phyloP scores from a whole-genome alignment of 2,329 filamentous ascomycete genomes.

The Delphinella strobiligena region DNA sequence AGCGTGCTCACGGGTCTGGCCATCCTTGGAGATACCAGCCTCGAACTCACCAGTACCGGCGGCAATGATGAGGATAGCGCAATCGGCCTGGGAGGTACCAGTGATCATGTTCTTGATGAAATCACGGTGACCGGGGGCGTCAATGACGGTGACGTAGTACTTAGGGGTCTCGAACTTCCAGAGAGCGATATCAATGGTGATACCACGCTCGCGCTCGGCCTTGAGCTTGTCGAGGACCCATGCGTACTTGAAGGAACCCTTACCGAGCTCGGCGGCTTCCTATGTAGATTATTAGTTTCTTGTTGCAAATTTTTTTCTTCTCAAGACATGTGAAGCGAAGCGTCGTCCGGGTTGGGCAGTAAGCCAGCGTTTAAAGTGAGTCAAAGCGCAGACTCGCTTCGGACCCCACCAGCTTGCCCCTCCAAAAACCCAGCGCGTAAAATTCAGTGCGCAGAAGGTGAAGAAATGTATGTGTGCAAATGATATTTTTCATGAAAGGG shows the following conservation, averaged over 20 bases:
- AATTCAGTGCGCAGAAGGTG: conserved; percentile 3
- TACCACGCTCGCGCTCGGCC: conserved; percentile 99
- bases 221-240: conserved; percentile 99
- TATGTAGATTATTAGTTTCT: conserved; percentile 34
- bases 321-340: conserved; percentile 4
- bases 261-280: conserved; percentile 98
- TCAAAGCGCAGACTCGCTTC: conserved; percentile 10
- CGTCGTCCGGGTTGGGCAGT: conserved; percentile 4
- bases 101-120: conserved; percentile 99
- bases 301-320: conserved; percentile 1
- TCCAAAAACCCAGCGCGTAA: conserved; percentile 6
- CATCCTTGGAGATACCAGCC: conserved; percentile 99
- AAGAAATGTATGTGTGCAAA: conserved; percentile 9
- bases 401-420: conserved; percentile 11
- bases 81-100: conserved; percentile 99
- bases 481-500: too few relatives aligned
- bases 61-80: conserved; percentile 99
- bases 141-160: conserved; percentile 94
- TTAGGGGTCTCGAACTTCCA: conserved; percentile 99
- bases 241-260: conserved; percentile 99
- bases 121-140: conserved; percentile 99
- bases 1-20: conserved; percentile 99
- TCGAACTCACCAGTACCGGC: conserved; percentile 99
- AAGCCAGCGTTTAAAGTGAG: conserved; percentile 4
- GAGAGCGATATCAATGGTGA: conserved; percentile 99